phyloP scores from a whole-genome alignment of 176 grass and related monocot genomes.

The Coix lacrymajobi region DNA sequence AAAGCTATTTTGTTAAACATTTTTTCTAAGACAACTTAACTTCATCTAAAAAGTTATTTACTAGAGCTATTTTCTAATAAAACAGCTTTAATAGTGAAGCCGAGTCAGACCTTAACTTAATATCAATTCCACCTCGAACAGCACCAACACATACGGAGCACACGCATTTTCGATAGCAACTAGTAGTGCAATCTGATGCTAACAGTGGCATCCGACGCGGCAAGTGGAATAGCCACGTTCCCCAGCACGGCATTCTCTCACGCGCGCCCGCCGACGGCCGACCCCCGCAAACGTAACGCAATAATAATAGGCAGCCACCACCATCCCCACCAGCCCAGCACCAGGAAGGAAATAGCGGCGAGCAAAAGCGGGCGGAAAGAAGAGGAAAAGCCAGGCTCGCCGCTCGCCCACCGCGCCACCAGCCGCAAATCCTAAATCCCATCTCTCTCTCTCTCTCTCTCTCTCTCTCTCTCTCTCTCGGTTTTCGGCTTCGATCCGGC shows the following conservation, averaged over 20 bases:
- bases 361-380: not conserved
- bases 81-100: too few relatives aligned
- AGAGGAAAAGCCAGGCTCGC: not conserved
- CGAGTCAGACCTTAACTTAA: too few relatives aligned
- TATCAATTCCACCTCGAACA: slow-evolving; percentile 1
- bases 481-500: slow-evolving; percentile 9
- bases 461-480: too few relatives aligned
- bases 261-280: not conserved
- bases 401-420: not conserved
- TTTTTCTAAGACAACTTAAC: too few relatives aligned
- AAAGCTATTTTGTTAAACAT: too few relatives aligned
- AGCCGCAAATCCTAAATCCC: not conserved
- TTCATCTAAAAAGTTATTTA: too few relatives aligned
- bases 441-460: too few relatives aligned
- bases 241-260: not conserved
- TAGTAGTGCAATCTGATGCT: not conserved
- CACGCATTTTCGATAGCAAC: slow-evolving; percentile 7
- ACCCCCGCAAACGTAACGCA: not conserved
- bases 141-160: not conserved
- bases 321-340: not conserved
- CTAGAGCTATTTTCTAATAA: too few relatives aligned
- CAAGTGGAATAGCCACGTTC: not conserved
- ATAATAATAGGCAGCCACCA: not conserved
- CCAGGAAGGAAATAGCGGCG: slow-evolving; percentile 16
- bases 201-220: not conserved